Percentiles rank a stretch among this genome's conserved stretches.
phyloP scores from a whole-genome alignment of 345 rosid genomes.

The Boechera stricta region DNA sequence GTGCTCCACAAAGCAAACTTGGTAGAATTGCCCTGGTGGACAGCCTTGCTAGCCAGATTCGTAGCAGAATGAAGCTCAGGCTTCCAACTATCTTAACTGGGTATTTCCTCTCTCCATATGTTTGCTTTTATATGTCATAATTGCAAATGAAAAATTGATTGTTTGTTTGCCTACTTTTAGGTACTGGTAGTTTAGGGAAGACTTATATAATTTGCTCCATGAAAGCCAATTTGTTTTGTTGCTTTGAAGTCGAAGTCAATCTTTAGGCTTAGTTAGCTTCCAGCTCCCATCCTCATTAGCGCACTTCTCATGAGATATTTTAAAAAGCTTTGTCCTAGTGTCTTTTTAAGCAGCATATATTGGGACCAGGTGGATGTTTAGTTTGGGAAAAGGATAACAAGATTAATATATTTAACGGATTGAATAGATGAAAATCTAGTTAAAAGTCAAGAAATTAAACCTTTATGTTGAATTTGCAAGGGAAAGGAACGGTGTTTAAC shows the following conservation, averaged over 20 bases:
- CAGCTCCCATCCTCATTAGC: constrained; percentile 3
- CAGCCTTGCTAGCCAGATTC: constrained; percentile 88
- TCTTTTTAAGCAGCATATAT: constrained; percentile 1
- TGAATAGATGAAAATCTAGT: not conserved
- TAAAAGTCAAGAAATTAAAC: too few relatives aligned
- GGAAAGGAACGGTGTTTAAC: not conserved
- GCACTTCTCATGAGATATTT: constrained; percentile 28
- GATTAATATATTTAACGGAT: not conserved
- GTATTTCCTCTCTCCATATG: constrained; percentile 63
- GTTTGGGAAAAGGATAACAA: not conserved
- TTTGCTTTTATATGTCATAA: constrained; percentile 18
- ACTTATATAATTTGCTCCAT: constrained; percentile 10
- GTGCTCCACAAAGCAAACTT: constrained; percentile 91
- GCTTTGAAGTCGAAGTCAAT: constrained; percentile 25
- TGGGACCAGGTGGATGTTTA: not conserved
- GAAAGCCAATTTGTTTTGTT: constrained; percentile 20
- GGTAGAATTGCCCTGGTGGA: constrained; percentile 95
- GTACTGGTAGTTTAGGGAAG: constrained; percentile 20
- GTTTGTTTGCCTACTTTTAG: constrained; percentile 12
- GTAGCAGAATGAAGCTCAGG: constrained; percentile 88
- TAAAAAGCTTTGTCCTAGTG: constrained; percentile 19
- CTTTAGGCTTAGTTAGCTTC: constrained; percentile 32
- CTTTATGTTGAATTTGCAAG: not conserved
- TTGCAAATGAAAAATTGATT: constrained; percentile 24
- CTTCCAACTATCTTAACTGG: constrained; percentile 94